Conservation (phyloP, 768 basidiomycete species). For the Rhodotorula diobovata region DNA sequence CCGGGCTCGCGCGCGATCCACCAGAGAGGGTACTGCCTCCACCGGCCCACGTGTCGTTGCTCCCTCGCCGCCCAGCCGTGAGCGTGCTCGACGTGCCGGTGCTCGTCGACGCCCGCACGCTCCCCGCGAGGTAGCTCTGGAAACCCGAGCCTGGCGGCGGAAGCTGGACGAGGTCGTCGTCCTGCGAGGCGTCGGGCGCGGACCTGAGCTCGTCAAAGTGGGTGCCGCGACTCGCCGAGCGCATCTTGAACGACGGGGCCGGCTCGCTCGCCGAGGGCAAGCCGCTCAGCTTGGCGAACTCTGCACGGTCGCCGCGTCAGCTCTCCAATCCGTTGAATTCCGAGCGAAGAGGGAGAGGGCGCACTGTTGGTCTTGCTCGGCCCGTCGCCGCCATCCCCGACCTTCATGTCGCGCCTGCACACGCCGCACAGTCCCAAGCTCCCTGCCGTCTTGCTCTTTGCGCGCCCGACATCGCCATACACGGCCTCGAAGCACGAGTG, state of each 20-base stretch:
- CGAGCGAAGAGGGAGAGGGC: conserved; percentile 18
- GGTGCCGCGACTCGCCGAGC: conserved; percentile 40
- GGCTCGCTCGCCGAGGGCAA: conserved; percentile 55
- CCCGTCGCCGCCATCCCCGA: conserved; percentile 74
- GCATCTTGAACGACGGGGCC: conserved; percentile 47
- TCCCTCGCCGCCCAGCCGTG: conserved; percentile 17
- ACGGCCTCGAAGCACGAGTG: conserved; percentile 96
- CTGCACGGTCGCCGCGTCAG: conserved; percentile 50
- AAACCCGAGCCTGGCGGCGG: conserved; percentile 46
- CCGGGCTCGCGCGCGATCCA: conserved; percentile 46
- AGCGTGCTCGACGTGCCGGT: conserved; percentile 8
- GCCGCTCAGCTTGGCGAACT: conserved; percentile 87
- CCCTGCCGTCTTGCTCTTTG: conserved; percentile 48
- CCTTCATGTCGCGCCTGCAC: conserved; percentile 92
- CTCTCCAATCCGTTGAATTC: no score
- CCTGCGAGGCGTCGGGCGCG: conserved; percentile 64
- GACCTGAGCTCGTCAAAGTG: conserved; percentile 38
- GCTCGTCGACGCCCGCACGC: background rate
- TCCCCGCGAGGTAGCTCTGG: background rate
- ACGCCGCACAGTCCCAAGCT: conserved; percentile 89
- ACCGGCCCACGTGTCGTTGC: conserved; percentile 13
- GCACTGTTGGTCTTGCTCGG: conserved; percentile 74
- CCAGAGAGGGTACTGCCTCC: conserved; percentile 42
- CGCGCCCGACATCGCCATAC: conserved; percentile 81
- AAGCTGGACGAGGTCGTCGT: conserved; percentile 72